These are phyloP conservation scores for Cardamine resedifolia DNA, from an alignment of 345 rosid genomes.

Conservation along the genomic window DNA sequence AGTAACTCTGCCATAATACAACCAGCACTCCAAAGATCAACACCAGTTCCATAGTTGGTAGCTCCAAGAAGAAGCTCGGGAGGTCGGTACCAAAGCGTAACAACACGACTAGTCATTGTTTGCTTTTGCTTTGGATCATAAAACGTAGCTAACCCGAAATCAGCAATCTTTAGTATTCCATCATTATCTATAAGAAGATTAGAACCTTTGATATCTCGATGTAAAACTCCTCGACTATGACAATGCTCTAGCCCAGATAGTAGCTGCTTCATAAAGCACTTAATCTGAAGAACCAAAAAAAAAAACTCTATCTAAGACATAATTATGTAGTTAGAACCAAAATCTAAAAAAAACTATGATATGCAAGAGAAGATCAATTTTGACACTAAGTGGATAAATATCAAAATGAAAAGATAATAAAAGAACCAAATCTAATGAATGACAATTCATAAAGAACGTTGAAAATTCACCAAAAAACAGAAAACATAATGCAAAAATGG, in stretches of 20 bases:
- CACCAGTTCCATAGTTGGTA: conserved; percentile 62
- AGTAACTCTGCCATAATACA: conserved; percentile 92
- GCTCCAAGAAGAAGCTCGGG: conserved; percentile 96
- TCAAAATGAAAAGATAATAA: neutral
- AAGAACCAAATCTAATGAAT: conserved; percentile 6
- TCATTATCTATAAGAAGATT: conserved; percentile 78
- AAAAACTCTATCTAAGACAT: neutral
- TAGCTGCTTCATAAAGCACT: conserved; percentile 85
- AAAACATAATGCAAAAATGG: conserved; percentile 26
- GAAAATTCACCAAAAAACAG: neutral
- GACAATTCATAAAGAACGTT: conserved; percentile 1
- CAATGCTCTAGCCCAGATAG: conserved; percentile 91
- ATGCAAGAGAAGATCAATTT: neutral
- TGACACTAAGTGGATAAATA: neutral
- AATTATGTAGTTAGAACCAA: neutral
- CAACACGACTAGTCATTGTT: conserved; percentile 85
- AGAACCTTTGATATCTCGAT: conserved; percentile 90
- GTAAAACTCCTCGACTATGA: conserved; percentile 74
- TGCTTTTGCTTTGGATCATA: conserved; percentile 61
- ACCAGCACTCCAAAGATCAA: conserved; percentile 98
- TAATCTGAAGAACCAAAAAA: conserved; percentile 47
- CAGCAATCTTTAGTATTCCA: conserved; percentile 82
- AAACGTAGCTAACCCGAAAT: conserved; percentile 89
- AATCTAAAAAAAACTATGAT: neutral
- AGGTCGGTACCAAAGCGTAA: conserved; percentile 96